These are phyloP conservation scores for Silene noctiflora DNA, from an alignment of 179 eudicot genomes.

Conservation along the genomic window DNA sequence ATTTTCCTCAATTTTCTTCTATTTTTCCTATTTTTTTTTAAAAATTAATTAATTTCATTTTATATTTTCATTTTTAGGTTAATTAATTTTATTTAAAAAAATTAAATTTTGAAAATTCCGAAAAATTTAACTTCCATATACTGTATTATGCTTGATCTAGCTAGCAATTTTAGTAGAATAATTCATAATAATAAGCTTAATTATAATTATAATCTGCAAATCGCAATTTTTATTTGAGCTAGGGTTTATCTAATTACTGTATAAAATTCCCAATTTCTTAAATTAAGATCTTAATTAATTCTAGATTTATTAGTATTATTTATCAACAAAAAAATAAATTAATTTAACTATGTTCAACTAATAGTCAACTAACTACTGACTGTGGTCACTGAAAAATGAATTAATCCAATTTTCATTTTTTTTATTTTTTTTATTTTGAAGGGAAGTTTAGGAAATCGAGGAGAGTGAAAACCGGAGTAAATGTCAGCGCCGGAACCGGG, in stretches of 20 bases:
- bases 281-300: background rate
- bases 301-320: background rate
- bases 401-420: background rate
- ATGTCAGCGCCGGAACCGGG: conserved; percentile 46
- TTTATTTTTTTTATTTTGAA: conserved; percentile 13
- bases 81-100: background rate
- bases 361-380: background rate
- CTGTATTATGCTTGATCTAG: conserved; percentile 9
- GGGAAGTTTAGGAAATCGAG: conserved; percentile 8
- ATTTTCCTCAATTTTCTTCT: background rate
- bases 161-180: background rate
- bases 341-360: background rate
- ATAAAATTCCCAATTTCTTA: background rate
- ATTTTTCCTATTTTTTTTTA: background rate
- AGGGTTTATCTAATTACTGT: conserved; percentile 26
- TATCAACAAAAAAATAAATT: background rate
- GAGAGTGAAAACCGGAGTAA: conserved; percentile 5
- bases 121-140: background rate
- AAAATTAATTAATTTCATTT: too few relatives aligned
- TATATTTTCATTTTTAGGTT: background rate
- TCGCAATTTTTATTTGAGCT: conserved; percentile 5
- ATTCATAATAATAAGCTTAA: too few relatives aligned
- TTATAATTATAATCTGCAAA: background rate
- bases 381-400: conserved; percentile 4
- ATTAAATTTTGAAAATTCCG: background rate